Base-by-base conservation (phyloP, 179 eudicot genomes). In the Gypsophila paniculata region DNA sequence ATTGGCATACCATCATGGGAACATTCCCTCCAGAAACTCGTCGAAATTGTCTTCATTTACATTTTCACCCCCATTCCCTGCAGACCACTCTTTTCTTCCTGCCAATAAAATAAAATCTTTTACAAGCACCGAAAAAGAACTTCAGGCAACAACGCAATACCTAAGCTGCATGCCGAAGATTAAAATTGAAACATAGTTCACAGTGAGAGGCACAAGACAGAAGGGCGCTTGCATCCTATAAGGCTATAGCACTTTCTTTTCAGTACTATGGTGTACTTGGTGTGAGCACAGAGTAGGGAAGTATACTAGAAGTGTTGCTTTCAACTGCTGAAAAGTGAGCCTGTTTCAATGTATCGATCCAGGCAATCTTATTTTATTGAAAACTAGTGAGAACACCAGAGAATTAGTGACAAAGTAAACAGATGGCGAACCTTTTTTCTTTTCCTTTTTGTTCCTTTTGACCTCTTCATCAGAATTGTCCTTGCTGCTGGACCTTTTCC, bases 1-100 rank as follows among this genome's bases (percentile, higher is more conserved):
- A 34, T 18, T 25, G 0, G 51, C 73, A 70, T 21, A 61, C 44
- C 54, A 70, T 87, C 84, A 88, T 70, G 86, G 98, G 74, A 93
- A 93, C 98, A 93, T 90, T 42, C 96, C 98, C 74, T 85, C 86
- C 57, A 90, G 75, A 79, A 81, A 90, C 79, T 86, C 95, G 38
- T 89, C 92, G 72, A 87, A 86, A 69, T 78, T 78, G 61, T 89
- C 91, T 57, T 83, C 85, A 9, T 78, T 90, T 6, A 74, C 77
- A 55, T 67, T 52, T 72, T 72, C 78, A 2, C 48, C 48, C 44
- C 72, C 83, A 10, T 54, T 73, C 12, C 77, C 68, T 46, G 86
- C 76, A 36, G 72, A 44, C 49, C 82, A 72, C 61, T 69, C 78
- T 69, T 65, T 69, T 34, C 70, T 84, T 66, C 82, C 91, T 87